Percentiles rank a stretch among this genome's conserved stretches.
phyloP scores from a whole-genome alignment of 2,329 filamentous ascomycete genomes.

The Exophiala sp. region DNA sequence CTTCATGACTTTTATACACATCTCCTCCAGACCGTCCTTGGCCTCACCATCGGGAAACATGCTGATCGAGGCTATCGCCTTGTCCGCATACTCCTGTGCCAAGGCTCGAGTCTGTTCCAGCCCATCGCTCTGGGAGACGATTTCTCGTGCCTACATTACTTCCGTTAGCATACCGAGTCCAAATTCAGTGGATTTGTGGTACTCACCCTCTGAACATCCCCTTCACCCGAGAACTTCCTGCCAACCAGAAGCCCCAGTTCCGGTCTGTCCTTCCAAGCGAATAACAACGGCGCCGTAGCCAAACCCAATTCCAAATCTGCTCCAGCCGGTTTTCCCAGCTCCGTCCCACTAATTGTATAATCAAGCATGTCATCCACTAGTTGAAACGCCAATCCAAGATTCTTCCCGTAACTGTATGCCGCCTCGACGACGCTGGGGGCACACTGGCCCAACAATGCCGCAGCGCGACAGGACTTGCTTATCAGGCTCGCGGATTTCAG shows the following conservation, averaged over 20 bases:
- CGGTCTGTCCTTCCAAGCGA: constrained; percentile 87
- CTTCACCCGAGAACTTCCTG: constrained; percentile 78
- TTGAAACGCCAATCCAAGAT: constrained; percentile 92
- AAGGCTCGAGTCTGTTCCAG: constrained; percentile 88
- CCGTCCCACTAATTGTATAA: constrained; percentile 79
- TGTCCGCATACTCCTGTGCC: constrained; percentile 85
- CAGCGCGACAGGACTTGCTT: constrained; percentile 88
- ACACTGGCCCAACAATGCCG: constrained; percentile 78
- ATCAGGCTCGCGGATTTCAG: constrained; percentile 95
- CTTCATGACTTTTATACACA: constrained; percentile 89
- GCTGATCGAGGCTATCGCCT: constrained; percentile 79
- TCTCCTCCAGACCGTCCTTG: constrained; percentile 84
- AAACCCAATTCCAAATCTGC: constrained; percentile 91
- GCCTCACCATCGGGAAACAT: constrained; percentile 91
- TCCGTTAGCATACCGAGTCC: not conserved
- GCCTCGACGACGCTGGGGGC: constrained; percentile 79
- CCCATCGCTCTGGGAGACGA: constrained; percentile 79
- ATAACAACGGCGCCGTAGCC: constrained; percentile 88
- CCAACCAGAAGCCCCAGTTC: constrained; percentile 86
- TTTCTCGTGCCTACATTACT: constrained; percentile 67
- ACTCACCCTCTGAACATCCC: constrained; percentile 79
- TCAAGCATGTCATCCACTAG: constrained; percentile 97
- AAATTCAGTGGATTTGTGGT: not conserved
- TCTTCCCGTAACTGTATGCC: constrained; percentile 88
- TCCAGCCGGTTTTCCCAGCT: constrained; percentile 90